Evolutionary conservation across 2,329 filamentous ascomycete species (phyloP).

Genomic region (Cryphonectria radicalis): DNA sequence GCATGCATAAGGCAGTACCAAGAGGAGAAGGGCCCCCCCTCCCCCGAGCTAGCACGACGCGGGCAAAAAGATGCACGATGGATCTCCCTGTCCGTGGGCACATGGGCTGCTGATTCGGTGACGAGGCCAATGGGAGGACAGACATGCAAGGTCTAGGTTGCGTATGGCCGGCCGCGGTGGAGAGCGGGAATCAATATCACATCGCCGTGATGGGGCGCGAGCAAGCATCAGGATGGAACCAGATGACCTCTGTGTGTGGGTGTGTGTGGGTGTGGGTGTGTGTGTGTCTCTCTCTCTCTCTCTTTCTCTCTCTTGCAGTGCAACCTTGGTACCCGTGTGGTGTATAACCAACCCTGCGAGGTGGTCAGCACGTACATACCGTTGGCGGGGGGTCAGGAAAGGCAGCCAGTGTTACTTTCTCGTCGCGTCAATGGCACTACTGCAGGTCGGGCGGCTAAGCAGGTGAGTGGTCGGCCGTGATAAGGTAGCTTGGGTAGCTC

Average conservation of each 20-base stretch:
- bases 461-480: conserved; percentile 35
- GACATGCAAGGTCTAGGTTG: conserved; percentile 16
- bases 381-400: conserved; percentile 19
- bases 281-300: too few relatives aligned
- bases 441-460: conserved; percentile 49
- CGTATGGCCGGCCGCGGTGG: conserved; percentile 21
- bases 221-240: conserved; percentile 2
- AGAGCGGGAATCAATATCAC: conserved; percentile 35
- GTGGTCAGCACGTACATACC: neutral
- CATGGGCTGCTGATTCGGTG: conserved; percentile 31
- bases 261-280: too few relatives aligned
- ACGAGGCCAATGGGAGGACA: conserved; percentile 35
- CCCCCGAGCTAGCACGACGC: conserved; percentile 17
- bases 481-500: neutral
- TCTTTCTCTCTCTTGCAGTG: neutral
- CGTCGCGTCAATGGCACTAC: conserved; percentile 37
- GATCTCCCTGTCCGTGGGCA: conserved; percentile 18
- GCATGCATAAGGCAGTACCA: conserved; percentile 23
- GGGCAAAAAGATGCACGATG: conserved; percentile 13
- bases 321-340: neutral
- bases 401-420: conserved; percentile 36
- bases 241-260: neutral
- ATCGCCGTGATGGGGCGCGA: neutral
- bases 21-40: conserved; percentile 7
- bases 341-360: neutral